Evolutionary conservation across 805 yeast species (phyloP).

Genomic region (Cyberlindnera subsufficiens): DNA sequence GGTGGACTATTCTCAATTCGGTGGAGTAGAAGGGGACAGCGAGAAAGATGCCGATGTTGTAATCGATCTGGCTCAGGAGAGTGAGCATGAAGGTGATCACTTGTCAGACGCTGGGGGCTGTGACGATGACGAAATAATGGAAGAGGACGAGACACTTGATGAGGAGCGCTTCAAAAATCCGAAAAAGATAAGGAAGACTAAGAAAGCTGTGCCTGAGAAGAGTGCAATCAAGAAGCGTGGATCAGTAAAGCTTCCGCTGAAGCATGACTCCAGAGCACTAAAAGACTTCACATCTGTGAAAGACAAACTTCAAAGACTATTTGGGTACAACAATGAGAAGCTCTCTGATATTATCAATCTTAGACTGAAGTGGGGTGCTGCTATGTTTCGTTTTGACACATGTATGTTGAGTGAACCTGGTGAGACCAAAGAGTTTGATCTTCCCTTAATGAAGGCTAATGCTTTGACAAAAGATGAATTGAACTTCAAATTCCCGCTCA

Average conservation of each 20-base stretch:
- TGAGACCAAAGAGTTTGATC: constrained; percentile 3
- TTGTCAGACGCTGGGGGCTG: constrained; percentile 1
- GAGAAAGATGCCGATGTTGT: constrained; percentile 4
- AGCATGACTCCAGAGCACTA: constrained; percentile 15
- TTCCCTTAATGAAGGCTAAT: constrained; percentile 11
- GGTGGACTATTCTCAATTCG: constrained; percentile 9
- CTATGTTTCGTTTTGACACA: constrained; percentile 38
- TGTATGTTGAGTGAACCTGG: constrained; percentile 20
- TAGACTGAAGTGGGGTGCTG: constrained; percentile 45
- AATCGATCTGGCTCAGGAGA: constrained; percentile 6
- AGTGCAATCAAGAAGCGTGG: neutral
- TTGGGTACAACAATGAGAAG: constrained; percentile 43
- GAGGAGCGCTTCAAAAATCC: neutral
- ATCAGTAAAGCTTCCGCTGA: constrained; percentile 8
- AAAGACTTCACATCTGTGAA: constrained; percentile 32
- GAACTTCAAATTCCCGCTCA: constrained; percentile 20
- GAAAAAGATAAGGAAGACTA: neutral
- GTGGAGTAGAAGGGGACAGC: constrained; percentile 1
- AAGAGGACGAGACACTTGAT: constrained; percentile 4
- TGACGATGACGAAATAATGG: constrained; percentile 5
- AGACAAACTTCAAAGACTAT: constrained; percentile 37
- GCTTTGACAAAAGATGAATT: constrained; percentile 21
- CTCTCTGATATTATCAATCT: constrained; percentile 36
- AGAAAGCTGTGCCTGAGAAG: constrained; percentile 1
- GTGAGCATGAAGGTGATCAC: constrained; percentile 1